phyloP scores from a whole-genome alignment of 169 alveolate species.

The Perkinsus marinus region DNA sequence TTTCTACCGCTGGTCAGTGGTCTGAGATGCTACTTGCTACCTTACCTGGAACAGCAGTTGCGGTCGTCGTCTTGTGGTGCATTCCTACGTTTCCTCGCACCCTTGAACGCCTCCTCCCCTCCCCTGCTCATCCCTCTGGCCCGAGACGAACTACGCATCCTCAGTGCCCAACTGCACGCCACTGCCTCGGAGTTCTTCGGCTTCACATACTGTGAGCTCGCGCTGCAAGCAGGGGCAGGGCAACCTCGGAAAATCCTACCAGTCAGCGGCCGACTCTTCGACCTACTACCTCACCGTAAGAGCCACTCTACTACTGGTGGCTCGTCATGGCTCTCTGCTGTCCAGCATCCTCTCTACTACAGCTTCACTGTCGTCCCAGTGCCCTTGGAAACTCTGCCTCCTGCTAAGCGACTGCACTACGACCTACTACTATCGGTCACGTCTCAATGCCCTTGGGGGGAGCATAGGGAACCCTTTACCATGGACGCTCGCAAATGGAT shows the following conservation, averaged over 20 bases:
- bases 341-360: neutral
- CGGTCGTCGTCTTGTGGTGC: neutral
- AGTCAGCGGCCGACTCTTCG: neutral
- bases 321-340: neutral
- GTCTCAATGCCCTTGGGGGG: neutral
- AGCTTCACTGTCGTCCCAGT: neutral
- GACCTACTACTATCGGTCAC: neutral
- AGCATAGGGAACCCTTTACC: neutral
- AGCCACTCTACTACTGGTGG: neutral
- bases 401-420: neutral
- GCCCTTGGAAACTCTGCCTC: neutral
- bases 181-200: neutral
- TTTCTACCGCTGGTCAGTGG: neutral
- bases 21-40: neutral
- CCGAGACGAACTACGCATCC: neutral
- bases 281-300: neutral
- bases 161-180: neutral
- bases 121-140: neutral
- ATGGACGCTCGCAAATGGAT: neutral
- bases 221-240: neutral
- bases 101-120: neutral
- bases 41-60: neutral
- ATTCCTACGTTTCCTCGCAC: neutral
- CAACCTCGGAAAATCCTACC: neutral
- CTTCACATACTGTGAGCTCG: neutral